These are phyloP conservation scores for Bacidia gigantensis DNA, from an alignment of 495 filamentous ascomycete genomes.

Conservation along the genomic window DNA sequence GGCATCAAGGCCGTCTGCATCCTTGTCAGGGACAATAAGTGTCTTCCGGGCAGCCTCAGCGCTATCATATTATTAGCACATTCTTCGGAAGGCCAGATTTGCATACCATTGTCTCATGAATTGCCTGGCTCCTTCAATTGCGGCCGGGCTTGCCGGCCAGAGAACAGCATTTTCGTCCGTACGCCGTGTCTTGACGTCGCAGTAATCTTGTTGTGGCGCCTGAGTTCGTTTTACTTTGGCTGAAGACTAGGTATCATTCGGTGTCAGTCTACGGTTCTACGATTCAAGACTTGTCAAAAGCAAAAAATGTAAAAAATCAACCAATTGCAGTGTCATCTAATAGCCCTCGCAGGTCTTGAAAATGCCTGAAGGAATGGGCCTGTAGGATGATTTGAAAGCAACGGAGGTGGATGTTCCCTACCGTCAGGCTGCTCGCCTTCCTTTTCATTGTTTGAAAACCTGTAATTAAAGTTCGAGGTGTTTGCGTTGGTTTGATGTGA, in stretches of 20 bases:
- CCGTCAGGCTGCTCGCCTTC: conserved; percentile 13
- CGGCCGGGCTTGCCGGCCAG: conserved; percentile 39
- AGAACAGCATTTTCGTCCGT: conserved; percentile 31
- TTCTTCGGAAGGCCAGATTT: neutral
- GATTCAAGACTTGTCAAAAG: too few relatives aligned
- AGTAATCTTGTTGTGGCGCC: conserved; percentile 22
- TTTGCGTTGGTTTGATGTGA: too few relatives aligned
- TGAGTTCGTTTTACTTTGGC: conserved; percentile 16
- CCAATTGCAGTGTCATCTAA: too few relatives aligned
- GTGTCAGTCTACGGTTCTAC: too few relatives aligned
- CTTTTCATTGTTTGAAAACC: conserved; percentile 16
- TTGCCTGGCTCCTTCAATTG: conserved; percentile 31
- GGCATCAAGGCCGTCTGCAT: conserved; percentile 45
- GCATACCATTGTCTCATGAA: conserved; percentile 34
- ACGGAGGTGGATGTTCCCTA: too few relatives aligned
- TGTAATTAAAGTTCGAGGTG: neutral
- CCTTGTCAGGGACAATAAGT: conserved; percentile 47
- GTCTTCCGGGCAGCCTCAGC: conserved; percentile 18
- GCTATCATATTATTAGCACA: neutral
- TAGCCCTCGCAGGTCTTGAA: too few relatives aligned
- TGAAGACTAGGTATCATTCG: too few relatives aligned
- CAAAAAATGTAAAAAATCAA: too few relatives aligned
- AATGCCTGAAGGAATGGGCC: too few relatives aligned
- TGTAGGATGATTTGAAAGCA: too few relatives aligned
- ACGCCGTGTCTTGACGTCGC: conserved; percentile 20